These are phyloP conservation scores for Aspergillus homomorphus DNA, from an alignment of 495 filamentous ascomycete genomes.

Conservation along the genomic window DNA sequence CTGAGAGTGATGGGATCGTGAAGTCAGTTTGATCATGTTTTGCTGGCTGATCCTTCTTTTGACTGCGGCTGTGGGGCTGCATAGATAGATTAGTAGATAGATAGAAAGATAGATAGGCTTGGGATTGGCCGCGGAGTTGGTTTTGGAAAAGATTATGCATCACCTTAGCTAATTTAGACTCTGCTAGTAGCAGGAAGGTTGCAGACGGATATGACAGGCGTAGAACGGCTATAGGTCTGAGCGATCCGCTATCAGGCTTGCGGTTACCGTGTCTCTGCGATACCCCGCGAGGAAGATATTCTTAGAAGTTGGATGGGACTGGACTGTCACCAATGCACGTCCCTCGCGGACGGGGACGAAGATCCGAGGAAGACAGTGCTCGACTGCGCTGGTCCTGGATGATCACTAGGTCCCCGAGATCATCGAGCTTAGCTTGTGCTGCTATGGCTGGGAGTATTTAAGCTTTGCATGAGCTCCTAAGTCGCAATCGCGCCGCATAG, in stretches of 20 bases:
- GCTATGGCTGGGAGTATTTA: too few species aligned
- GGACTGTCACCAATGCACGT: background rate
- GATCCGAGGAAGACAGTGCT: background rate
- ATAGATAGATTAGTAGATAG: too few species aligned
- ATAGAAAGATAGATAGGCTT: too few species aligned
- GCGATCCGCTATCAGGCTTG: background rate
- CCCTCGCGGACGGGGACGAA: background rate
- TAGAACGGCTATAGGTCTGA: background rate
- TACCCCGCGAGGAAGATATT: background rate
- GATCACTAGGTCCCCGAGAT: too few species aligned
- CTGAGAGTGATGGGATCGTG: too few species aligned
- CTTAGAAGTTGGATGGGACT: background rate
- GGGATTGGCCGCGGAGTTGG: too few species aligned
- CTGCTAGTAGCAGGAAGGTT: background rate
- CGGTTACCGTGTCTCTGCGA: background rate
- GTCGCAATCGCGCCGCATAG: too few species aligned
- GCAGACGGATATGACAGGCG: background rate
- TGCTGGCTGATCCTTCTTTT: too few species aligned
- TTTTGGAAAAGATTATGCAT: background rate
- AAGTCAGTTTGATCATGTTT: too few species aligned
- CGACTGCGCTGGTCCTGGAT: background rate
- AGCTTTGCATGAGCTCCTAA: too few species aligned
- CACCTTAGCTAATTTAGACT: background rate
- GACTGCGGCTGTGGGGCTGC: too few species aligned
- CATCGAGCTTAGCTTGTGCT: too few species aligned